Evolutionary conservation across 2,329 filamentous ascomycete genomes (phyloP), one percentile per base, ranked within the genome.

Genomic region (Fusarium heterosporum): DNA sequence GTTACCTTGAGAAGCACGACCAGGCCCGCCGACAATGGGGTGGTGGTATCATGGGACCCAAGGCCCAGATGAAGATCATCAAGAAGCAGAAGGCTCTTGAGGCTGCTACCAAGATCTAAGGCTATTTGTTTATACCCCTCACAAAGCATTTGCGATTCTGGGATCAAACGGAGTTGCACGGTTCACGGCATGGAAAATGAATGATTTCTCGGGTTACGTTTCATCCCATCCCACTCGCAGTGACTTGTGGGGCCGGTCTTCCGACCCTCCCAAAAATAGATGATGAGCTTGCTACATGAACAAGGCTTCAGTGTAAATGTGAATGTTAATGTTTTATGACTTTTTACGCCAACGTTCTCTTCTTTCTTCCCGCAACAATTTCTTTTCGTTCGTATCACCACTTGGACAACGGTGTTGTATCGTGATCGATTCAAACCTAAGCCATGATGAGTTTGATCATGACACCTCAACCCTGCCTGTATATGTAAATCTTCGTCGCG

Each of bases 1-100:
- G 95, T 75, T 99, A 97, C 89, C 84, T 92, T 77, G 93, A 96
- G 84, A 96, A 97, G 89, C 92, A 92, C 82, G 95, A 98, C 85
- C 91, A 93, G 80, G 83, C 88, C 77, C 91, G 93, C 83, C 90
- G 91, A 82, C 92, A 95, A 85, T 99, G 96, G 96, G 96, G 96
- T 86, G 96, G 96, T 89, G 96, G 96, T 84, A 97, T 99, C 86
- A 97, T 99, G 94, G 87, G 96, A 78, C 87, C 90, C 81, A 99
- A 99, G 93, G 94, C 96, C 79, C 89, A 88, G 83, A 88, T 87
- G 83, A 84, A 84, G 78, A 87, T 84, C 69, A 82, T 84, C 82
- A 97, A 97, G 92, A 93, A 93, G 87, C 88, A 91, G 84, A 97
- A 97, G 91, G 93, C 94, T 79, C 79, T 96, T 70, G 96, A 98